Evolutionary conservation across 2,329 filamentous ascomycete genomes (phyloP).

Genomic region (Rutstroemia sp.): DNA sequence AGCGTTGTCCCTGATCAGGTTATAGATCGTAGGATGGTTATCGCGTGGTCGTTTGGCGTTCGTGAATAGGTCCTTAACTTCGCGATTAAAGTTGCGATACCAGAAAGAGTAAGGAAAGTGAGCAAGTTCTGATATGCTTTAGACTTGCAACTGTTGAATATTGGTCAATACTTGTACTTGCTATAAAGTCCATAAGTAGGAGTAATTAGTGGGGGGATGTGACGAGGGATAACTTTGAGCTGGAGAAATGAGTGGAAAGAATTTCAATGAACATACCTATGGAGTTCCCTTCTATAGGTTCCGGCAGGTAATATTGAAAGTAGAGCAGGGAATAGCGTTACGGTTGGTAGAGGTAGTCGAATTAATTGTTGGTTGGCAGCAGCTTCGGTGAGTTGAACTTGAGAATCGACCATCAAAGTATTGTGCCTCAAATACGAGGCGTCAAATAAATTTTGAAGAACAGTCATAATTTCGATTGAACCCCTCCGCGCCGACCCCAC

Average conservation of each 20-base stretch:
- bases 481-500: conserved; percentile 9
- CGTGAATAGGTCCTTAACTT: conserved; percentile 8
- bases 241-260: neutral
- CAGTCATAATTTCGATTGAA: neutral
- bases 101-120: neutral
- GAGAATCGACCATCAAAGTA: neutral
- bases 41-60: conserved; percentile 25
- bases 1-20: conserved; percentile 29
- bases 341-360: neutral
- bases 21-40: conserved; percentile 18
- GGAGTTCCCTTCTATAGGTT: neutral
- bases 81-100: neutral
- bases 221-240: neutral
- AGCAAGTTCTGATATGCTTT: neutral
- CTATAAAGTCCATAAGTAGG: neutral
- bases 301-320: neutral
- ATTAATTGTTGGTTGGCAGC: conserved; percentile 5
- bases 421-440: neutral
- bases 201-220: neutral
- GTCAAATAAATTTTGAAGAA: neutral
- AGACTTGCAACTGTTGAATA: neutral
- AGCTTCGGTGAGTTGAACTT: conserved; percentile 1
- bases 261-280: neutral
- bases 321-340: neutral
- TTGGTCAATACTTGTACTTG: neutral